Evolutionary conservation across 805 yeast genomes (phyloP), one percentile per base, ranked within the genome.

Genomic region (Isabelozyma rhagii): DNA sequence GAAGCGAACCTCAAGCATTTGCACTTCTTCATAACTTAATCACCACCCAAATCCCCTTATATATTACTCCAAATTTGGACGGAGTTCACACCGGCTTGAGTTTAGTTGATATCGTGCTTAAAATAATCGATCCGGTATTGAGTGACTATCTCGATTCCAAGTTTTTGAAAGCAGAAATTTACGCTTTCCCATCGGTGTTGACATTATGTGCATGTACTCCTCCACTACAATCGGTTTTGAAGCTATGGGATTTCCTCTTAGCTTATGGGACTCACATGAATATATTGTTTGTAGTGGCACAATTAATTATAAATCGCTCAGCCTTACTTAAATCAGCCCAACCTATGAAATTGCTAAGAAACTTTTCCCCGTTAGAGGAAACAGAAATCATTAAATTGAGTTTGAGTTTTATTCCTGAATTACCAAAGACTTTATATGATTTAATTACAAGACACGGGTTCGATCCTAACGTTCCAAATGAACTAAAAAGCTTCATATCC

Each of bases 211-310:
- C 97, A 2, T 89, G 96, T 58, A 89, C 96, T 5, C 96, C 96
- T 8, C 92, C 97, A 0, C 71, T 92, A 43, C 69, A 73, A 31
- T 89, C 91, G 54, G 87, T 88, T 1, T 67, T 91, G 39, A 80
- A 83, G 50, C 73, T 91, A 14, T 91, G 97, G 97, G 97, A 91
- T 64, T 87, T 91, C 55, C 68, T 90, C 57, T 87, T 91, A 66
- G 96, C 97, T 3, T 91, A 89, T 59, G 97, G 97, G 0, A 82
- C 87, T 15, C 97, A 92, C 60, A 78, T 90, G 84, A 91, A 92
- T 67, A 79, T 92, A 28, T 71, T 92, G 39, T 87, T 90, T 56
- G 82, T 91, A 3, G 89, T 90, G 8, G 93, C 97, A 1, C 96
- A 89, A 62, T 69, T 91, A 18, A 82, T 88, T 4, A 72, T 85